These are phyloP conservation scores for Datisca glomerata DNA, from an alignment of 306 rosid species.

Conservation along the genomic window DNA sequence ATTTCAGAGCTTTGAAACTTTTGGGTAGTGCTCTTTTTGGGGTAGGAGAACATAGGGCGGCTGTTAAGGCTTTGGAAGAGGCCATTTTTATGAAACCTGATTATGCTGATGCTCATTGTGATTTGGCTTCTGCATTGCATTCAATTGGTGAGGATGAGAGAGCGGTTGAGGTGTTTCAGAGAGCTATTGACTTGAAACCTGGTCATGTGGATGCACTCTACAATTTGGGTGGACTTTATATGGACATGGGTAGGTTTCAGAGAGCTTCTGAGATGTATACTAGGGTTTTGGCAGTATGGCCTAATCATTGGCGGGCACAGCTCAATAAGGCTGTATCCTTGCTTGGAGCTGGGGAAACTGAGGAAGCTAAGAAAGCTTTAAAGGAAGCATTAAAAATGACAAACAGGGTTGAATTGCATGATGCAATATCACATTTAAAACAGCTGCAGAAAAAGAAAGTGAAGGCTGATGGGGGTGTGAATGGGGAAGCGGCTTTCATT, in stretches of 20 bases:
- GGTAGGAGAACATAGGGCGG: slow-evolving; percentile 94
- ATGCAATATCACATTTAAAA: slow-evolving; percentile 89
- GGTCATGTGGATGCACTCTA: slow-evolving; percentile 91
- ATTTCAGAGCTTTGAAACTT: slow-evolving; percentile 93
- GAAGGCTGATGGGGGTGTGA: slow-evolving; percentile 42
- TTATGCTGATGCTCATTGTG: slow-evolving; percentile 96
- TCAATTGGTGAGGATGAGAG: slow-evolving; percentile 91
- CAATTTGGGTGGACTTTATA: slow-evolving; percentile 91
- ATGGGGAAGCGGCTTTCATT: slow-evolving; percentile 53
- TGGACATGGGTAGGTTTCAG: slow-evolving; percentile 89
- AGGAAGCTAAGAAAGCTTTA: slow-evolving; percentile 81
- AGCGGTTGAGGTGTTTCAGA: slow-evolving; percentile 93
- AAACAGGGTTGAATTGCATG: slow-evolving; percentile 92
- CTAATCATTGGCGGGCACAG: slow-evolving; percentile 98
- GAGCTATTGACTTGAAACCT: slow-evolving; percentile 92
- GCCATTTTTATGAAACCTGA: slow-evolving; percentile 93
- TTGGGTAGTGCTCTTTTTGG: slow-evolving; percentile 97
- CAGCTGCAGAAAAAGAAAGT: slow-evolving; percentile 90
- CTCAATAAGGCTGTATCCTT: slow-evolving; percentile 94
- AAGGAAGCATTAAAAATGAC: slow-evolving; percentile 98
- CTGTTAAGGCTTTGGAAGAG: slow-evolving; percentile 90
- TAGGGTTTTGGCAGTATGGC: slow-evolving; percentile 90
- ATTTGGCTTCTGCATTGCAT: slow-evolving; percentile 93
- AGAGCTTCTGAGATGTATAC: slow-evolving; percentile 99
- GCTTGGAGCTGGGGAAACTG: slow-evolving; percentile 86